These are phyloP conservation scores for Pythium dissimile DNA, from an alignment of 352 stramenopile genomes.

Conservation along the genomic window DNA sequence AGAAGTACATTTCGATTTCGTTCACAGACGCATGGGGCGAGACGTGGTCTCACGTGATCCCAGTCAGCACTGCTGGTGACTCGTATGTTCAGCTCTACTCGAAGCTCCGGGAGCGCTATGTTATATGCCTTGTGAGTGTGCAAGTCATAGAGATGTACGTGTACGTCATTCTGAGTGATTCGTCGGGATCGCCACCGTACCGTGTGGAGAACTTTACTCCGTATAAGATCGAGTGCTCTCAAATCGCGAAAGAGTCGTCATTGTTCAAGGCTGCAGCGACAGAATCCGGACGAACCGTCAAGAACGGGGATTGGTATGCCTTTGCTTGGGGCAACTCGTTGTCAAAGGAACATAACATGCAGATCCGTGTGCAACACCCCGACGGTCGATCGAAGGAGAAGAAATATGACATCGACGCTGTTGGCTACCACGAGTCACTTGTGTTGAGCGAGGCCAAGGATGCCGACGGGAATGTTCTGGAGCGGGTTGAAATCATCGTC, in stretches of 20 bases:
- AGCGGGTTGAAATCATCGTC: slow-evolving; percentile 60
- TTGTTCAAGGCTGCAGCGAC: slow-evolving; percentile 62
- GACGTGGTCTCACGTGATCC: slow-evolving; percentile 75
- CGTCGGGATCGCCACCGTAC: slow-evolving; percentile 75
- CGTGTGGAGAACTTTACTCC: slow-evolving; percentile 88
- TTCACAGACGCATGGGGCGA: slow-evolving; percentile 60
- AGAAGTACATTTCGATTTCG: slow-evolving; percentile 84
- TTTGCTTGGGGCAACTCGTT: slow-evolving; percentile 85
- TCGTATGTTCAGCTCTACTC: slow-evolving; percentile 82
- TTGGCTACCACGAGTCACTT: slow-evolving; percentile 72
- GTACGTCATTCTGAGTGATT: slow-evolving; percentile 83
- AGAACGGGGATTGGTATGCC: slow-evolving; percentile 65
- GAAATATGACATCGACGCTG: slow-evolving; percentile 82
- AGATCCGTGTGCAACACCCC: slow-evolving; percentile 54
- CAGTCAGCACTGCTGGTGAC: slow-evolving; percentile 74
- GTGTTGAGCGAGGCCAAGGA: slow-evolving; percentile 49
- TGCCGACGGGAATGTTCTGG: slow-evolving; percentile 30
- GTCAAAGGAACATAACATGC: slow-evolving; percentile 80
- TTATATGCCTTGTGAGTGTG: slow-evolving; percentile 83
- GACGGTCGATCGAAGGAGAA: slow-evolving; percentile 59
- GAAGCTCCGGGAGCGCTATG: slow-evolving; percentile 56
- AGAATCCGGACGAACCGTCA: slow-evolving; percentile 45
- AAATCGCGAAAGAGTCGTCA: slow-evolving; percentile 41
- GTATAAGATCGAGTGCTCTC: slow-evolving; percentile 70
- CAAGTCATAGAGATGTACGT: slow-evolving; percentile 89